phyloP scores from a whole-genome alignment of 108 stramenopile species.

The Nannochloropsis gaditana region DNA sequence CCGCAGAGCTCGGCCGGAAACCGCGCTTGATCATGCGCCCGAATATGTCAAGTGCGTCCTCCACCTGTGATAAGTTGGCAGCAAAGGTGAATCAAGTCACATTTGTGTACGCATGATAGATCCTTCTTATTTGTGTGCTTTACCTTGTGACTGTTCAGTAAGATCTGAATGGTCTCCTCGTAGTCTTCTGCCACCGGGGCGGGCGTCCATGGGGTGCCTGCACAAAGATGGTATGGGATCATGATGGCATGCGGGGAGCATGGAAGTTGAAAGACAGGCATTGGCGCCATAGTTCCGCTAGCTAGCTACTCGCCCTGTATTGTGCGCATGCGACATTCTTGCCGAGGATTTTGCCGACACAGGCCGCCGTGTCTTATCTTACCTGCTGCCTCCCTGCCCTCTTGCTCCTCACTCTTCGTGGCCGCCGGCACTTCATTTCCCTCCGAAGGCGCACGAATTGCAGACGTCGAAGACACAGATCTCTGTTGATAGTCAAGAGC shows the following conservation, averaged over 20 bases:
- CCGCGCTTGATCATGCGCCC: slow-evolving; percentile 16
- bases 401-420: not conserved
- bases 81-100: not conserved
- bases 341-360: too few relatives aligned
- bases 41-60: not conserved
- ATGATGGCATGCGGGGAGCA: too few relatives aligned
- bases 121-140: not conserved
- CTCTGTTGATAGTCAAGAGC: not conserved
- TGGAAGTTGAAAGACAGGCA: too few relatives aligned
- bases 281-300: too few relatives aligned
- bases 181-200: slow-evolving; percentile 1
- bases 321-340: too few relatives aligned
- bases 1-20: not conserved
- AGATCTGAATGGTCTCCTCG: slow-evolving; percentile 11
- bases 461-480: not conserved
- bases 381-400: not conserved
- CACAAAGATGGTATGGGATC: too few relatives aligned
- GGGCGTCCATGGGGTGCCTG: slow-evolving; percentile 2
- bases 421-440: not conserved
- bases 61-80: not conserved
- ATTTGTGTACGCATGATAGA: not conserved
- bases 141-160: slow-evolving; percentile 8
- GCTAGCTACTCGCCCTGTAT: too few relatives aligned
- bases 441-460: not conserved
- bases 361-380: too few relatives aligned